These are phyloP conservation scores for Metschnikowia reukaufii DNA, from an alignment of 805 yeast species.

Conservation along the genomic window DNA sequence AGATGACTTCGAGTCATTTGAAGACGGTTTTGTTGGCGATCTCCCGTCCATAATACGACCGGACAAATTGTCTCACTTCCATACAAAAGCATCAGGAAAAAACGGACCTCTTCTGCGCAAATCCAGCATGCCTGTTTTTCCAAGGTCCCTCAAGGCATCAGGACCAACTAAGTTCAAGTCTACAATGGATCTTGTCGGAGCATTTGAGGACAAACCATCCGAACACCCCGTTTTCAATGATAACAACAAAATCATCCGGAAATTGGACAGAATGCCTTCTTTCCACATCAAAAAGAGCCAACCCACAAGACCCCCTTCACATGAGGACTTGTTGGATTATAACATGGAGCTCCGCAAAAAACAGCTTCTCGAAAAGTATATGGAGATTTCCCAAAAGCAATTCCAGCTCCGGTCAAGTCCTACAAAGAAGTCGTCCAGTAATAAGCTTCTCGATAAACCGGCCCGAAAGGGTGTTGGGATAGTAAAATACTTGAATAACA, in stretches of 20 bases:
- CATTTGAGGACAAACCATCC: constrained; percentile 6
- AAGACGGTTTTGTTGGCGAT: constrained; percentile 35
- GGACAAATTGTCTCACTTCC: constrained; percentile 17
- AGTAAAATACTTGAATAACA: constrained; percentile 30
- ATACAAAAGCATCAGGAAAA: neutral
- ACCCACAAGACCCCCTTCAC: neutral
- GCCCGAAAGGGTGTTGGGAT: constrained; percentile 26
- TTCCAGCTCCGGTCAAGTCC: constrained; percentile 19
- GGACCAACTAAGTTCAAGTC: constrained; percentile 32
- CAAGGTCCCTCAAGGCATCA: constrained; percentile 14
- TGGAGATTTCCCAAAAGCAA: constrained; percentile 28
- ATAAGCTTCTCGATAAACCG: neutral
- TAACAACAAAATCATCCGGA: constrained; percentile 35
- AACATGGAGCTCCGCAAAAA: constrained; percentile 27
- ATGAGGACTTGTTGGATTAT: constrained; percentile 15
- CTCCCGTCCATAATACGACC: constrained; percentile 12
- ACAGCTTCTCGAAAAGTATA: constrained; percentile 32
- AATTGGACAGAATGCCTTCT: constrained; percentile 43
- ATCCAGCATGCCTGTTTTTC: constrained; percentile 25
- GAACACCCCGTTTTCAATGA: constrained; percentile 33
- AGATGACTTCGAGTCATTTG: constrained; percentile 39
- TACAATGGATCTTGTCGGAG: constrained; percentile 30
- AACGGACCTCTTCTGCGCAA: constrained; percentile 15
- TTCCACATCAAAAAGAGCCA: constrained; percentile 24
- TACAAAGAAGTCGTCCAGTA: constrained; percentile 6